Conservation (phyloP, 2,329 filamentous ascomycete species). For the Metarhizium guizhouense region DNA sequence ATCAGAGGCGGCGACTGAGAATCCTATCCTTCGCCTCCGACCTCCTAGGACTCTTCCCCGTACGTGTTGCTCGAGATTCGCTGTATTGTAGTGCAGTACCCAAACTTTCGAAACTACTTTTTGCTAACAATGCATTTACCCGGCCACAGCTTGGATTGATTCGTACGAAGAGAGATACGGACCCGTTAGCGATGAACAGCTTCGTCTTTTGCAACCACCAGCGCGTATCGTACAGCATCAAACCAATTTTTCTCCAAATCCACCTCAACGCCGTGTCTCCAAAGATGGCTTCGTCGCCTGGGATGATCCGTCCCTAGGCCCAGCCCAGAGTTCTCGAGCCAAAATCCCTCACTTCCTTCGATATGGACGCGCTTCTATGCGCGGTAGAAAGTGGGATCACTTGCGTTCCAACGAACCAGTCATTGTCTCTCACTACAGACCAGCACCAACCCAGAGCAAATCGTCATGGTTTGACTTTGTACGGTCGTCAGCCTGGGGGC, state of each 20-base stretch:
- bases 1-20: slow-evolving; percentile 8
- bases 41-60: slow-evolving; percentile 21
- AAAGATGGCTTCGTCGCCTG: slow-evolving; percentile 38
- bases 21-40: slow-evolving; percentile 12
- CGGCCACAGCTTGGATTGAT: slow-evolving; percentile 38
- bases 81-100: not conserved
- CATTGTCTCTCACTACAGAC: slow-evolving; percentile 42
- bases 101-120: not conserved
- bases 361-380: slow-evolving; percentile 35
- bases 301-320: slow-evolving; percentile 27
- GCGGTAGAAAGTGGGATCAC: slow-evolving; percentile 51
- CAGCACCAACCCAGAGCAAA: slow-evolving; percentile 30
- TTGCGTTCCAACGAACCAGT: slow-evolving; percentile 49
- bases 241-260: slow-evolving; percentile 32
- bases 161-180: slow-evolving; percentile 36
- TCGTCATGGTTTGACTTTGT: slow-evolving; percentile 45
- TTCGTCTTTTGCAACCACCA: slow-evolving; percentile 29
- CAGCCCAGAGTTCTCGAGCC: slow-evolving; percentile 22
- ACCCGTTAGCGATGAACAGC: slow-evolving; percentile 26
- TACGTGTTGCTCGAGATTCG: slow-evolving; percentile 11
- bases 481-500: slow-evolving; percentile 43
- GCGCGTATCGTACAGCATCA: slow-evolving; percentile 28
- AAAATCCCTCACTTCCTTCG: slow-evolving; percentile 38
- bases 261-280: slow-evolving; percentile 33
- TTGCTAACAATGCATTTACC: slow-evolving; percentile 10